Base-by-base conservation (phyloP, 2,329 filamentous ascomycete genomes). In the Pseudonectria buxi region DNA sequence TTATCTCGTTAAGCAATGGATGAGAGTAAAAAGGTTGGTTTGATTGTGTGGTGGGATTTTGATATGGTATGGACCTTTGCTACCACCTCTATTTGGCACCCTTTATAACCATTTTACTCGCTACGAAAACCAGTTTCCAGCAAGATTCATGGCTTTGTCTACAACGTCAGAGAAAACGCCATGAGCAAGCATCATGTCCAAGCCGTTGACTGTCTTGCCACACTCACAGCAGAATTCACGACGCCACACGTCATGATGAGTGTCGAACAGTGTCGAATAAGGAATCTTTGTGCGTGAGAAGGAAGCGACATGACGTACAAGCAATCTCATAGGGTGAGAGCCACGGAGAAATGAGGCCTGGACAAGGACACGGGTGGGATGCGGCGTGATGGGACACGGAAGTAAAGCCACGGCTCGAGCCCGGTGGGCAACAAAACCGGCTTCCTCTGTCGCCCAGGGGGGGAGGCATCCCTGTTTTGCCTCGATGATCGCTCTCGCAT, bases 211-310 rank as follows among this genome's bases (percentile, higher is more conserved):
- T 13, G 18, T 15, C 30, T 32, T 12, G 30, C 30, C 30, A 32
- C 30, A 32, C 22, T 15, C 24, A 36, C 28, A 31, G 41, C 37
- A 28, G 28, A 43, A 30, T 42, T 36, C 38, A 46, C 30, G 47
- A 39, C 47, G 46, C 41, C 39, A 47, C 50, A 46, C 50, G 50
- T 53, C 50, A 53, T 53, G 46, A 31, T 37, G 48, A 44, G 40
- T 41, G 49, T 53, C 40, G 14, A 26, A 29, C 11, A 16, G 32
- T 25, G 36, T 35, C 32, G 37, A 32, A 33, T 22, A 9, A 22
- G 18, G 18, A 22, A 22, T 22, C 9, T 5, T 9, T 42, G 50
- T 50, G 48, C 53, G 50, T 25, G 45, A 44, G 40, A 42, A 37
- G 39, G 38, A 42, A 40, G 33, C 24, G 26, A 29, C 25, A 53